phyloP scores from a whole-genome alignment of 371 early-diverging fungal genomes.

The Mortierella sp. region DNA sequence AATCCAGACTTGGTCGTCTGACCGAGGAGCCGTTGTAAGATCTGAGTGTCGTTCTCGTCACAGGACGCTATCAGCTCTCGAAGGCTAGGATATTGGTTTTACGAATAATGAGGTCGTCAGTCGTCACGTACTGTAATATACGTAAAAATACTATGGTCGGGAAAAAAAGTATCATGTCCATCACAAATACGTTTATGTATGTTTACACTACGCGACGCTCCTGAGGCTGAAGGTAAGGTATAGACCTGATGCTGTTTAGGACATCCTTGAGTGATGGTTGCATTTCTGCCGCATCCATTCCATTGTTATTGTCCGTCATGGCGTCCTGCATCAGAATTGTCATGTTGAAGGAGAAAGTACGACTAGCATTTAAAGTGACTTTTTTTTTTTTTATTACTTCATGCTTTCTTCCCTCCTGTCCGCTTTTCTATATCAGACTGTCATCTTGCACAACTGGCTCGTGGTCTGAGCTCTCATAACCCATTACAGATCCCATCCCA shows the following conservation, averaged over 20 bases:
- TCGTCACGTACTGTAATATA: neutral
- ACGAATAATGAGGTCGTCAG: neutral
- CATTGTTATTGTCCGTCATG: neutral
- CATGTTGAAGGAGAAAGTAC: neutral
- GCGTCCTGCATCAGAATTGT: slow-evolving; percentile 6
- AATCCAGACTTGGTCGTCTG: slow-evolving; percentile 33
- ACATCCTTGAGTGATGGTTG: slow-evolving; percentile 14
- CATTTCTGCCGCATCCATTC: neutral
- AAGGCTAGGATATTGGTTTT: slow-evolving; percentile 11
- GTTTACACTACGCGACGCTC: slow-evolving; percentile 54
- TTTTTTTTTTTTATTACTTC: neutral
- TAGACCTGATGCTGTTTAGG: slow-evolving; percentile 25
- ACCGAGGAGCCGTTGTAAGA: slow-evolving; percentile 25
- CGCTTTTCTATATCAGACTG: slow-evolving; percentile 10
- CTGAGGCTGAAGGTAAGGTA: slow-evolving; percentile 23
- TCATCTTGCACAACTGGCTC: slow-evolving; percentile 9
- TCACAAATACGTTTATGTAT: neutral
- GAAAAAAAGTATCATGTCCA: too few relatives aligned
- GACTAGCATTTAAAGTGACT: neutral
- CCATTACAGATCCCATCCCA: slow-evolving; percentile 70
- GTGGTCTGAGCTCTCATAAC: slow-evolving; percentile 7
- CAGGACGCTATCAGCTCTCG: slow-evolving; percentile 31
- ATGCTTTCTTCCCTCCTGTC: neutral
- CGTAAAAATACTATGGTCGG: too few relatives aligned
- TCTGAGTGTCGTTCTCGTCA: slow-evolving; percentile 27